These are phyloP conservation scores for Harrya chromipes DNA, from an alignment of 768 basidiomycete species.

Conservation along the genomic window DNA sequence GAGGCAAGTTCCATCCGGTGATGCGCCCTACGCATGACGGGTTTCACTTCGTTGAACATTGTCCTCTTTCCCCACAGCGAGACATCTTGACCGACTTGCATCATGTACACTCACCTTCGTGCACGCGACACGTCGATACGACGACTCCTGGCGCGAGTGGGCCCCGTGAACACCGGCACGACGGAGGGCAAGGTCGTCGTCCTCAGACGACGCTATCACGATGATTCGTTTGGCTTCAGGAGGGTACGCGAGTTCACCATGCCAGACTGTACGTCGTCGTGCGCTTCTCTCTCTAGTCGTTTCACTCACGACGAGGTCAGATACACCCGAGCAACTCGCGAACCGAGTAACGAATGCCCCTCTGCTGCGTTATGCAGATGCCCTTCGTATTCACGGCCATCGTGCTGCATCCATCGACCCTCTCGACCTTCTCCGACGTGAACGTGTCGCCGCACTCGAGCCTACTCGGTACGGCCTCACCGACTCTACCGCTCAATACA, in stretches of 20 bases:
- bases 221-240: slow-evolving; percentile 77
- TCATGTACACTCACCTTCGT: slow-evolving; percentile 18
- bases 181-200: slow-evolving; percentile 18
- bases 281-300: not conserved
- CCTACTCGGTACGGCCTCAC: slow-evolving; percentile 73
- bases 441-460: slow-evolving; percentile 73
- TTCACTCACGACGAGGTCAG: slow-evolving; percentile 33
- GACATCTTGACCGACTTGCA: not conserved
- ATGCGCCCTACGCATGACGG: too few relatives aligned
- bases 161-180: not conserved
- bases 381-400: slow-evolving; percentile 81
- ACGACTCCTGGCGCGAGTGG: slow-evolving; percentile 8
- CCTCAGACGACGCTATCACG: slow-evolving; percentile 53
- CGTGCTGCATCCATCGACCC: slow-evolving; percentile 87
- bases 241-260: slow-evolving; percentile 59
- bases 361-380: slow-evolving; percentile 85
- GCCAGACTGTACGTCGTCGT: slow-evolving; percentile 61
- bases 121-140: slow-evolving; percentile 12
- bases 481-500: slow-evolving; percentile 51
- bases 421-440: slow-evolving; percentile 80
- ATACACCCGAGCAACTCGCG: slow-evolving; percentile 59
- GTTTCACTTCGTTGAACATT: too few relatives aligned
- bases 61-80: not conserved
- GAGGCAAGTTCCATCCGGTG: too few relatives aligned
- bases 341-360: slow-evolving; percentile 74